Base-by-base conservation (phyloP, 2,329 filamentous ascomycete species). In the Ciborinia camelliae region DNA sequence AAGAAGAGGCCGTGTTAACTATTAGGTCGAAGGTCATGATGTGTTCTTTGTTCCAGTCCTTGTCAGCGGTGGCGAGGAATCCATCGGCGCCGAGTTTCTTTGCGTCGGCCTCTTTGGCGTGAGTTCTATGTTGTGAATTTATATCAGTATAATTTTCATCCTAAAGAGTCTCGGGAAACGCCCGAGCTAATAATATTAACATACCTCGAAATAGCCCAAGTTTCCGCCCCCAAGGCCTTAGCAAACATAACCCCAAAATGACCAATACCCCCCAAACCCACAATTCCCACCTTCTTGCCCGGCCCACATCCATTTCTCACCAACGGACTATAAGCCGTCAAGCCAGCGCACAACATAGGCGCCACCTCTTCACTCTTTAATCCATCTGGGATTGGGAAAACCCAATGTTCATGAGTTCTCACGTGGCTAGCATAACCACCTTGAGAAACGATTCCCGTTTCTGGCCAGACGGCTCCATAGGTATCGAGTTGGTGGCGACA, bases 261-360 rank as follows among this genome's bases (percentile, higher is more conserved):
- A 7, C 89, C 89, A 64, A 91, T 84, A 15, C 88, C 88, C 23
- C 88, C 88, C 69, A 92, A 80, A 68, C 90, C 90, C 10, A 92
- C 85, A 67, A 93, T 85, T 45, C 84, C 90, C 28, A 92, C 86
- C 79, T 91, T 91, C 81, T 90, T 91, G 68, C 91, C 91, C 0
- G 89, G 89, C 0, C 90, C 90, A 66, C 84, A 83, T 28, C 90
- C 90, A 73, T 92, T 87, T 57, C 91, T 84, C 68, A 90, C 87
- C 18, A 96, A 82, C 1, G 92, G 91, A 66, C 85, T 89, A 79
- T 87, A 96, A 66, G 87, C 86, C 4, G 92, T 96, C 69, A 96
- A 82, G 68, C 92, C 92, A 48, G 90, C 92, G 77, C 92, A 96
- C 70, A 95, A 83, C 89, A 93, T 92, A 12, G 90, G 90, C 1